Percentiles rank a stretch among this genome's conserved stretches.
These are phyloP conservation scores for Hibiscus syriacus DNA, from an alignment of 345 rosid species.

Conservation along the genomic window DNA sequence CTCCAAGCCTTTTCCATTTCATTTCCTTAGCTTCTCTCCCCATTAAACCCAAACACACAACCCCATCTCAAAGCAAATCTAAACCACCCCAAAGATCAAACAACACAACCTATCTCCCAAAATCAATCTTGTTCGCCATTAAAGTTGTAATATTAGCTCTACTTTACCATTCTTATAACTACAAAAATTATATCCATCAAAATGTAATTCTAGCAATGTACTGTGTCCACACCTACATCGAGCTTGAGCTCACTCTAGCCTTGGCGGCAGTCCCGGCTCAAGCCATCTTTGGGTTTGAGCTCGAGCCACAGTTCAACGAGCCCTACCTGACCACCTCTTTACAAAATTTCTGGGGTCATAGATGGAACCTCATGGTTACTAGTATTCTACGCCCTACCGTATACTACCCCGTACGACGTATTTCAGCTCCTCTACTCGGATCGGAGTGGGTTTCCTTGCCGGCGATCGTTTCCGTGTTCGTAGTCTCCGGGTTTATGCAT, in stretches of 20 bases:
- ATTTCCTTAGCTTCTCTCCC: slow-evolving; percentile 52
- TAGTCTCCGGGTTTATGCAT: slow-evolving; percentile 59
- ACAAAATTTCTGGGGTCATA: slow-evolving; percentile 75
- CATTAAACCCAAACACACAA: slow-evolving; percentile 27
- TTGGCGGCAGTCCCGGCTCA: slow-evolving; percentile 27
- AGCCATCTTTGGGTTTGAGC: slow-evolving; percentile 36
- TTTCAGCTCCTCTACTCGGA: slow-evolving; percentile 14
- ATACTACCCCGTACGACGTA: slow-evolving; percentile 34
- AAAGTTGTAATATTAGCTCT: slow-evolving; percentile 27
- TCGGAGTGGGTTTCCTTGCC: slow-evolving; percentile 12
- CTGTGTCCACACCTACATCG: slow-evolving; percentile 34
- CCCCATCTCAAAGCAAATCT: not conserved
- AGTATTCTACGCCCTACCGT: slow-evolving; percentile 43
- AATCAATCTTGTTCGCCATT: slow-evolving; percentile 17
- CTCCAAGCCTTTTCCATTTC: slow-evolving; percentile 40
- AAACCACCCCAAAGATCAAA: not conserved
- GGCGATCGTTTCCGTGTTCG: slow-evolving; percentile 35
- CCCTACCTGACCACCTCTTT: slow-evolving; percentile 60
- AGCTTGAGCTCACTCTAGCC: slow-evolving; percentile 33
- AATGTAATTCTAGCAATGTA: slow-evolving; percentile 22
- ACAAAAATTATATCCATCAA: slow-evolving; percentile 26
- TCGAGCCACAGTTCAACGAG: slow-evolving; percentile 57
- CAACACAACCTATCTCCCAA: not conserved
- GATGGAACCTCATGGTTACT: slow-evolving; percentile 73
- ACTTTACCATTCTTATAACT: slow-evolving; percentile 24